These are phyloP conservation scores for Colletotrichum paranaense DNA, from an alignment of 2,329 filamentous ascomycete species.

Conservation along the genomic window DNA sequence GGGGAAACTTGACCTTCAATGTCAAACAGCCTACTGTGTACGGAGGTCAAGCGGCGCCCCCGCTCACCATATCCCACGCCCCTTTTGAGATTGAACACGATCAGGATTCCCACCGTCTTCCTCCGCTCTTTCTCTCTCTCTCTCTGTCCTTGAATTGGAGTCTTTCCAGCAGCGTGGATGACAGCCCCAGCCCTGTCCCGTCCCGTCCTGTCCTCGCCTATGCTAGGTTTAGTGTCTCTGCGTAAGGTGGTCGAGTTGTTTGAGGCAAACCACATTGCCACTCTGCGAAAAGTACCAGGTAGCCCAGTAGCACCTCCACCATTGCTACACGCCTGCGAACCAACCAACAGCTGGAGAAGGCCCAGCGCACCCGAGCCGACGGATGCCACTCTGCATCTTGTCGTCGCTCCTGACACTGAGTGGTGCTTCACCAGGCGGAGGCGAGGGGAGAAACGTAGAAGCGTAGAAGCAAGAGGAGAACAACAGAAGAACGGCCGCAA, in stretches of 20 bases:
- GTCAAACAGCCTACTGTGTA: slow-evolving; percentile 46
- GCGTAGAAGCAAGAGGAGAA: neutral
- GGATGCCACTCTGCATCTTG: slow-evolving; percentile 6
- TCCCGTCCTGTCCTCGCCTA: neutral
- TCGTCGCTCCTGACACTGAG: slow-evolving; percentile 24
- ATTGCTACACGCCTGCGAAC: slow-evolving; percentile 28
- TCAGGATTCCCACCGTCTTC: neutral
- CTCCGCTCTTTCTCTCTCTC: slow-evolving; percentile 27
- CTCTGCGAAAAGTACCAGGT: too few species aligned
- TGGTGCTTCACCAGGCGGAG: slow-evolving; percentile 29
- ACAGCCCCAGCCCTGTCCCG: neutral
- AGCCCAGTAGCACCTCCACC: slow-evolving; percentile 20
- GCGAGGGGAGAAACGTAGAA: neutral
- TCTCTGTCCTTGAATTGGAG: neutral
- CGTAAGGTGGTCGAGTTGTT: neutral
- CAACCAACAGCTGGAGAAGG: slow-evolving; percentile 20
- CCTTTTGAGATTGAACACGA: neutral
- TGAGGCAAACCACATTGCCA: slow-evolving; percentile 3
- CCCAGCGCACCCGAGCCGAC: slow-evolving; percentile 5
- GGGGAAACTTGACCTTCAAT: slow-evolving; percentile 44
- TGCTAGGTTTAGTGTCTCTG: neutral
- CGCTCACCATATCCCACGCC: slow-evolving; percentile 27
- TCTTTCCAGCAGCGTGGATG: neutral
- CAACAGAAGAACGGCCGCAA: neutral
- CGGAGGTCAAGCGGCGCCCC: slow-evolving; percentile 42